Evolutionary conservation across 1,139 yeast species (phyloP).

Genomic region (Sugiyamaella pinicola): DNA sequence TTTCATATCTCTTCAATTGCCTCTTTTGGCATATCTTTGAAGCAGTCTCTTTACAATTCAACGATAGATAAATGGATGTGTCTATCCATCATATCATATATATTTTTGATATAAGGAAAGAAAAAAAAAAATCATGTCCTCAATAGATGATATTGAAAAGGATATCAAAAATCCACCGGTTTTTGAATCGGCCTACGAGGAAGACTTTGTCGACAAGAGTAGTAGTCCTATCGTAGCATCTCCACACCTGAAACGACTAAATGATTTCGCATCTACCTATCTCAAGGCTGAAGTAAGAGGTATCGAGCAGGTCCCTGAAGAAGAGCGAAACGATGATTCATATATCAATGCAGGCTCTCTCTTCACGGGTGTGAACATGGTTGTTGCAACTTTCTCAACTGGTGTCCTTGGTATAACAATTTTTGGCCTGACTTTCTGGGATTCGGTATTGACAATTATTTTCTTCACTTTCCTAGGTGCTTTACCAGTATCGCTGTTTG

Average conservation of each 20-base stretch:
- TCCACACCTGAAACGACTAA: neutral
- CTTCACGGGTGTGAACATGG: slow-evolving; percentile 94
- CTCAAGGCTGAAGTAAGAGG: slow-evolving; percentile 60
- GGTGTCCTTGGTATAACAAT: slow-evolving; percentile 73
- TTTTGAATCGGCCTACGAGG: neutral
- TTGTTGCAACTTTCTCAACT: slow-evolving; percentile 76
- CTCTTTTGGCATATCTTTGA: slow-evolving; percentile 1
- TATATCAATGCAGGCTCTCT: slow-evolving; percentile 73
- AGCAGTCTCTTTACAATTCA: neutral
- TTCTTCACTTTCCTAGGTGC: slow-evolving; percentile 76
- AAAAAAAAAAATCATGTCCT: slow-evolving; percentile 5
- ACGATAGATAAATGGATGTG: neutral
- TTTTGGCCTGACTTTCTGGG: slow-evolving; percentile 63
- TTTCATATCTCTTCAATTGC: neutral
- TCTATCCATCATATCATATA: neutral
- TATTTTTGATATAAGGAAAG: neutral
- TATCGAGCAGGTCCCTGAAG: slow-evolving; percentile 67
- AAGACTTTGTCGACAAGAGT: slow-evolving; percentile 2
- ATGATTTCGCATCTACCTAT: slow-evolving; percentile 11
- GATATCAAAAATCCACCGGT: slow-evolving; percentile 11
- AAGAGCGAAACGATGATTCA: slow-evolving; percentile 63
- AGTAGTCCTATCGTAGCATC: neutral
- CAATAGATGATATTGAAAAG: slow-evolving; percentile 12
- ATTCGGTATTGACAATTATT: slow-evolving; percentile 60
- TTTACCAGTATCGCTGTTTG: slow-evolving; percentile 77